Base-by-base conservation (phyloP, 1,139 yeast genomes). In the Debaryomycetaceae sp. region DNA sequence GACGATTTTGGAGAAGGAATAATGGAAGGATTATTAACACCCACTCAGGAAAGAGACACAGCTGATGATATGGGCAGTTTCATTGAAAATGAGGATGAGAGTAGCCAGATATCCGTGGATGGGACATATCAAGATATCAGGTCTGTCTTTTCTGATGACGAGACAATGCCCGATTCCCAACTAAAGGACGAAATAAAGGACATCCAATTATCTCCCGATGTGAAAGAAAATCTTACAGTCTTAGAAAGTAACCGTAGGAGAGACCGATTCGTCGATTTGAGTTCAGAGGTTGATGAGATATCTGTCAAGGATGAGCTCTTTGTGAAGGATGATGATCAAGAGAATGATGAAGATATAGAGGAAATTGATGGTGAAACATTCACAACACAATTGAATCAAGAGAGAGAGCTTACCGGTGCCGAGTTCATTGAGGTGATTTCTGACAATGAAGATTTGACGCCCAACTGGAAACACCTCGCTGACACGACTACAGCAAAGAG, bases 381-480 rank as follows among this genome's bases (percentile, higher is more conserved):
- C 45, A 63, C 72, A 9, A 69, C 76, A 0, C 78, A 72, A 46
- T 57, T 72, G 38, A 72, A 73, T 45, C 72, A 71, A 40, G 78
- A 72, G 47, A 55, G 78, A 37, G 79, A 74, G 48, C 49, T 70
- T 6, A 62, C 55, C 33, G 54, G 55, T 13, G 38, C 52, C 27
- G 54, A 54, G 27, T 63, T 62, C 34, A 55, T 69, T 22, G 74
- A 68, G 46, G 53, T 68, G 20, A 57, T 60, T 13, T 65, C 68
- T 33, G 72, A 66, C 33, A 71, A 63, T 17, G 69, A 65, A 11
- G 67, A 57, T 20, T 27, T 27, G 11, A 27, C 11, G 11, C 3
- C 31, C 11, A 11, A 27, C 4, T 27, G 31, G 31, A 27, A 27
- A 11, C 8, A 40, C 48, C 6, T 44, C 41, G 7, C 45, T 50